Conservation (phyloP, 768 basidiomycete species). For the Tephrocybe sp. region DNA sequence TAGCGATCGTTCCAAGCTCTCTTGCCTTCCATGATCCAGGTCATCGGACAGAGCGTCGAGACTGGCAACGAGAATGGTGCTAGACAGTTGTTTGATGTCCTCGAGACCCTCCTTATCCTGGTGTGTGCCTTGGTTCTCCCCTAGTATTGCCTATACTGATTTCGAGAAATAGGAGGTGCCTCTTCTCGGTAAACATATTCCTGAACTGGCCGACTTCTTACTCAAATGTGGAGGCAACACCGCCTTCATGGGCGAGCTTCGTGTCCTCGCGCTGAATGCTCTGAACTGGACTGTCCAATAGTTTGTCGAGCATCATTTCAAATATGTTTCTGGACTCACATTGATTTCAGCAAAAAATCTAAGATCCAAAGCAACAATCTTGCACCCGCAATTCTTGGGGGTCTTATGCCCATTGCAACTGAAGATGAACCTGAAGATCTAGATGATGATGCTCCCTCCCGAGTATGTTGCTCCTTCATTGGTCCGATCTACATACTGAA, state of each 20-base stretch:
- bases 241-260: conserved; percentile 71
- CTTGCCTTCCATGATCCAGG: conserved; percentile 84
- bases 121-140: conserved; percentile 36
- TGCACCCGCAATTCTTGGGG: conserved; percentile 82
- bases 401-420: conserved; percentile 90
- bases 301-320: conserved; percentile 37
- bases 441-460: conserved; percentile 91
- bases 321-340: conserved; percentile 5
- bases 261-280: conserved; percentile 88
- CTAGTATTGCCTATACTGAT: conserved; percentile 5
- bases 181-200: conserved; percentile 85
- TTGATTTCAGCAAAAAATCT: conserved; percentile 78
- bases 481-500: neutral
- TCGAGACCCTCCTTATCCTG: conserved; percentile 93
- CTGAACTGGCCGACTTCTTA: conserved; percentile 86
- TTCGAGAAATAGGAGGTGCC: conserved; percentile 72
- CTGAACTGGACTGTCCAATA: conserved; percentile 98
- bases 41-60: conserved; percentile 83
- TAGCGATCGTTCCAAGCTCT: conserved; percentile 87
- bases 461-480: conserved; percentile 48
- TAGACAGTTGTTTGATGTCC: conserved; percentile 89
- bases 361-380: conserved; percentile 87
- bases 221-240: conserved; percentile 80
- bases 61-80: conserved; percentile 76
- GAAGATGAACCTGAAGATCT: conserved; percentile 92